These are phyloP conservation scores for Pelargonium australe DNA, from an alignment of 441 rosid genomes.

Conservation along the genomic window DNA sequence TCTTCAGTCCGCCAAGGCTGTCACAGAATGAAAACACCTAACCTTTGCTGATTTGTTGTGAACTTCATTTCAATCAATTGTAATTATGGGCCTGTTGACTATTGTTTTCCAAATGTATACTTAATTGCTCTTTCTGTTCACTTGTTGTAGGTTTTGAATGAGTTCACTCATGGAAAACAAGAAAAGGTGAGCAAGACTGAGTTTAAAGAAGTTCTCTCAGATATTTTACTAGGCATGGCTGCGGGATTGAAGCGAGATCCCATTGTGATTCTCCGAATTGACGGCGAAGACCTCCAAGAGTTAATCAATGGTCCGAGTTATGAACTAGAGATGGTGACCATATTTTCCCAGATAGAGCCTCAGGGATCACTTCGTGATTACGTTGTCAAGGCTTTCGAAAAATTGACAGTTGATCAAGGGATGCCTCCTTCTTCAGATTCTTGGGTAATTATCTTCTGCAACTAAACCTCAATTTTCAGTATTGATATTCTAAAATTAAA, in stretches of 20 bases:
- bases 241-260: slow-evolving; percentile 94
- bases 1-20: too few species aligned
- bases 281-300: slow-evolving; percentile 86
- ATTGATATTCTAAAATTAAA: background rate
- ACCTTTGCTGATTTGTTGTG: background rate
- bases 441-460: slow-evolving; percentile 47
- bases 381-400: slow-evolving; percentile 50
- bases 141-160: slow-evolving; percentile 52
- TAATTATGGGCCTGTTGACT: background rate
- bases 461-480: background rate
- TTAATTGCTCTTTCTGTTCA: background rate
- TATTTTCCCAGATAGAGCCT: slow-evolving; percentile 43
- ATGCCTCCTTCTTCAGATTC: slow-evolving; percentile 80
- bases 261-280: slow-evolving; percentile 86
- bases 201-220: slow-evolving; percentile 84
- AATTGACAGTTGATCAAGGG: slow-evolving; percentile 83
- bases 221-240: slow-evolving; percentile 88
- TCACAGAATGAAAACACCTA: background rate
- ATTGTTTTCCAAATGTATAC: background rate
- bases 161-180: slow-evolving; percentile 79
- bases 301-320: slow-evolving; percentile 56
- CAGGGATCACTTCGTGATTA: slow-evolving; percentile 42
- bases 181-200: slow-evolving; percentile 68
- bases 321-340: slow-evolving; percentile 56
- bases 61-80: background rate